Evolutionary conservation across 805 yeast genomes (phyloP), one percentile per base, ranked within the genome.

Genomic region (Torulaspora quercuum): DNA sequence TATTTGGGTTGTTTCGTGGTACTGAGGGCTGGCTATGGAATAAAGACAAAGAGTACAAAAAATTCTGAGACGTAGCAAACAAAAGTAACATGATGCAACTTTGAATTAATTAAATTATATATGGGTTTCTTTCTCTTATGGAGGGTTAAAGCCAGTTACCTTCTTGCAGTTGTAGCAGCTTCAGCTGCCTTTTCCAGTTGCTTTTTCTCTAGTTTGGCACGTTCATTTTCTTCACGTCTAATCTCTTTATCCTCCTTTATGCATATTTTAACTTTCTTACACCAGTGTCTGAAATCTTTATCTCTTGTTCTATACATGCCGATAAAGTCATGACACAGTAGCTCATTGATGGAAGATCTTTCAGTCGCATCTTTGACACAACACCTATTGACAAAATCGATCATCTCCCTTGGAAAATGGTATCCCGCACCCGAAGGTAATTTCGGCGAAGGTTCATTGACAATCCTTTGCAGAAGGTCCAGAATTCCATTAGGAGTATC

Each of bases 401-500:
- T 73, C 46, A 89, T 65, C 22, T 50, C 76, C 52, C 38, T 70
- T 61, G 49, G 54, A 48, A 43, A 68, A 49, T 20, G 58, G 48
- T 44, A 39, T 4, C 46, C 47, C 14, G 59, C 61, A 20, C 52
- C 59, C 6, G 54, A 59, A 0, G 81, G 73, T 30, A 89, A 68
- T 1, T 73, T 67, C 7, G 98, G 98, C 0, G 97, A 88, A 2
- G 79, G 80, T 58, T 92, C 98, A 53, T 89, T 86, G 15, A 92
- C 98, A 27, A 92, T 89, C 50, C 96, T 68, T 64, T 92, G 97
- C 37, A 92, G 62, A 12, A 92, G 69, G 55, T 92, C 98, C 46
- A 92, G 68, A 28, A 92, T 90, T 1, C 96, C 95, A 52, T 85
- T 82, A 3, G 95, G 94, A 6, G 72, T 65, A 53, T 70, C 73